phyloP scores from a whole-genome alignment of 2,329 filamentous ascomycete species.

The Colletotrichum sp. region DNA sequence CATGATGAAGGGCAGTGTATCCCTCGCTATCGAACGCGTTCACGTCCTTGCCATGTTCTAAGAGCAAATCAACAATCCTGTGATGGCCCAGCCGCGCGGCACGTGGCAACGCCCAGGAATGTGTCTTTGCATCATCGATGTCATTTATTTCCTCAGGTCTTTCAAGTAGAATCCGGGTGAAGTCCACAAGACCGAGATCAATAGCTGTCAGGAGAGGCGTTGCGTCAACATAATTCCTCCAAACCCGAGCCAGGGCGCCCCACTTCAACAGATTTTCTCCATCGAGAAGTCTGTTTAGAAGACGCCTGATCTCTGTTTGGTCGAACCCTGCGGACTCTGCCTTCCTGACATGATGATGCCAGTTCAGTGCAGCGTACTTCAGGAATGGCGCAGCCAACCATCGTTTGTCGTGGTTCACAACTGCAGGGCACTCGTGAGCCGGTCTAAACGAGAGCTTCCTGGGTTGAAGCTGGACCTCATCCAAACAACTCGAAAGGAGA shows the following conservation, averaged over 20 bases:
- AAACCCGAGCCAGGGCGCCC: background rate
- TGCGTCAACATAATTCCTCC: background rate
- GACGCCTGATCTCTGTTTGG: background rate
- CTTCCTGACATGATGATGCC: background rate
- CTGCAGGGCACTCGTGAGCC: background rate
- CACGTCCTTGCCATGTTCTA: background rate
- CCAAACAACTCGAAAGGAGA: background rate
- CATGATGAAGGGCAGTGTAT: conserved; percentile 34
- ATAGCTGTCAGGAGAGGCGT: background rate
- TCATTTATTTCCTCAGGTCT: background rate
- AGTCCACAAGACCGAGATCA: background rate
- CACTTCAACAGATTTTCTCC: background rate
- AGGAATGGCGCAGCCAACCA: background rate
- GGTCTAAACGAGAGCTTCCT: background rate
- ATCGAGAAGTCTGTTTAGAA: background rate
- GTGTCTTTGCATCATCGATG: background rate
- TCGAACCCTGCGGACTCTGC: background rate
- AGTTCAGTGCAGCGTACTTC: background rate
- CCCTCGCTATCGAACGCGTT: background rate
- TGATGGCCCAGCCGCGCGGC: background rate
- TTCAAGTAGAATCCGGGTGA: background rate
- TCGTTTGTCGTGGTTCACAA: background rate
- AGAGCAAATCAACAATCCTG: background rate
- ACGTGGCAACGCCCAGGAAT: background rate
- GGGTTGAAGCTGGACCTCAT: background rate